A percentile compares a stretch with the other conserved stretches of the same genome.
phyloP scores from a whole-genome alignment of 306 rosid genomes.

The Malus domestica region DNA sequence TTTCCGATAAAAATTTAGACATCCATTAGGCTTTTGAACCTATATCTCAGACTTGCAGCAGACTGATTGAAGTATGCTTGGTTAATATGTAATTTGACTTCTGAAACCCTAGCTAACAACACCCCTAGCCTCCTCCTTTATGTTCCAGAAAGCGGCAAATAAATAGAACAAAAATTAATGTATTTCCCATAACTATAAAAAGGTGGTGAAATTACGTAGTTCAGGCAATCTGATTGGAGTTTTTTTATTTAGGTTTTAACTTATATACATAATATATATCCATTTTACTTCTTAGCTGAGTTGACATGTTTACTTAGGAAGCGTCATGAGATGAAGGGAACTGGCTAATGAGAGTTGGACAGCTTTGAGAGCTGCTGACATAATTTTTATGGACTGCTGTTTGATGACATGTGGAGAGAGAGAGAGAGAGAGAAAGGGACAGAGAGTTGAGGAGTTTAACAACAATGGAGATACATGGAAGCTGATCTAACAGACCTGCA shows the following conservation, averaged over 20 bases:
- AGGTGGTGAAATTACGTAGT: background rate
- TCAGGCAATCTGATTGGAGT: background rate
- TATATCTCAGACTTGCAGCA: background rate
- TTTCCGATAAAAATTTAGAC: background rate
- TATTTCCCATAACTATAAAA: background rate
- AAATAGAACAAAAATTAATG: background rate
- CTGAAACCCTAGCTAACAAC: conserved; percentile 16
- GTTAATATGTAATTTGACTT: background rate
- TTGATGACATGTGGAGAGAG: conserved; percentile 36
- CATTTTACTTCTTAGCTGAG: conserved; percentile 5
- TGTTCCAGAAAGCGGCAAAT: background rate
- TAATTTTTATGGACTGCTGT: conserved; percentile 12
- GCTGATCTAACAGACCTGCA: conserved; percentile 10
- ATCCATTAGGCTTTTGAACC: background rate
- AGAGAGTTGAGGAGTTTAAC: background rate
- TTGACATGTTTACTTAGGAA: conserved; percentile 16
- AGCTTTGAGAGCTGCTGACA: conserved; percentile 25
- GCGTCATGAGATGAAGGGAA: conserved; percentile 25
- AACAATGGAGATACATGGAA: conserved; percentile 11
- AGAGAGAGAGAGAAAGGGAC: conserved; percentile 8
- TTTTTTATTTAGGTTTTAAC: background rate
- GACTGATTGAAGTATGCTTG: background rate
- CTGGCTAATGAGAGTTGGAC: conserved; percentile 36
- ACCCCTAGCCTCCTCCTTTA: background rate
- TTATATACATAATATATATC: background rate